Percentiles rank a stretch among this genome's conserved stretches.
These are phyloP conservation scores for Solanum lycopersicoides DNA, from an alignment of 257 asterid genomes.

Conservation along the genomic window DNA sequence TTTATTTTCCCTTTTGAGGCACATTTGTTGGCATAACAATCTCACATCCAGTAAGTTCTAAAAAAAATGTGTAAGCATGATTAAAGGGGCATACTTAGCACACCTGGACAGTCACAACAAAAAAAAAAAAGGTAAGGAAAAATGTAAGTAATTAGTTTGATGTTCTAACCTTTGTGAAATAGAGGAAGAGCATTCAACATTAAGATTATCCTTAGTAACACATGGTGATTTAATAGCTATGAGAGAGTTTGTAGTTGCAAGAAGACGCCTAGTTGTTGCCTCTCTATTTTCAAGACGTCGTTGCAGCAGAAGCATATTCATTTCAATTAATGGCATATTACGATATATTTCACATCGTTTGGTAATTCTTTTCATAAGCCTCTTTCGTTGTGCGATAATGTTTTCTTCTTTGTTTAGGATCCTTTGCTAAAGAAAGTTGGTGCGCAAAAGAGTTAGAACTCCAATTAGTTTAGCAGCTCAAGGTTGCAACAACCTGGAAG, in stretches of 20 bases:
- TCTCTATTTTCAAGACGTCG: not conserved
- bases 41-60: not conserved
- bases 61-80: not conserved
- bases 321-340: not conserved
- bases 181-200: too few relatives aligned
- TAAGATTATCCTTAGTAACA: too few relatives aligned
- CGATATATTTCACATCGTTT: not conserved
- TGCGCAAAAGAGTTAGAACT: not conserved
- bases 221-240: too few relatives aligned
- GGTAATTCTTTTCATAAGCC: not conserved
- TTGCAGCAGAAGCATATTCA: not conserved
- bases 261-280: not conserved
- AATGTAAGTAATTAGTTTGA: not conserved
- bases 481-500: conserved; percentile 23
- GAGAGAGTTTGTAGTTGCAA: too few relatives aligned
- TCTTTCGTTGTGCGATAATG: not conserved
- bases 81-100: not conserved
- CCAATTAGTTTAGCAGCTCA: not conserved
- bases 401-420: not conserved
- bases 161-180: not conserved
- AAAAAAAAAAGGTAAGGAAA: not conserved
- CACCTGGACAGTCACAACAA: not conserved
- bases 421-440: not conserved
- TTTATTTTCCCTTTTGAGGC: not conserved
- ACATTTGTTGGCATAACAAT: not conserved